Evolutionary conservation across 2,329 filamentous ascomycete species (phyloP).

Genomic region (Verticillium albo-atrum): DNA sequence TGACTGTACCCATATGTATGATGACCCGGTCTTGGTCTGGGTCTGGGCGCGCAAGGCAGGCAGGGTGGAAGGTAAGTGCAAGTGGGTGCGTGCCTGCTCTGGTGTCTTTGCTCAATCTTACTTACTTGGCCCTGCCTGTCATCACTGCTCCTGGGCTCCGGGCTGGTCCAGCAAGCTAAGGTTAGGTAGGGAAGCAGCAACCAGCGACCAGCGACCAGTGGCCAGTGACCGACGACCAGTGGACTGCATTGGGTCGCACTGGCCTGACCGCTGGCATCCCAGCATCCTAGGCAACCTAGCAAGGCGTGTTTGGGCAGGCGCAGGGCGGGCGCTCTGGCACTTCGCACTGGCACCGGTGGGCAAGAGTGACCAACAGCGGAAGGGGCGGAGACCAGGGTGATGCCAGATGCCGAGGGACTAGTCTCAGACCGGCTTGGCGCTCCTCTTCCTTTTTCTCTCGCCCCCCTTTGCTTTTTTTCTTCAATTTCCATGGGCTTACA

Average conservation of each 20-base stretch:
- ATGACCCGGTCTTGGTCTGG: neutral
- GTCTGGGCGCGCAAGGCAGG: neutral
- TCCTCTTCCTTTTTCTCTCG: neutral
- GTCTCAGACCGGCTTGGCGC: neutral
- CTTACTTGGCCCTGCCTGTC: neutral
- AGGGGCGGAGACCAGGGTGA: slow-evolving; percentile 1
- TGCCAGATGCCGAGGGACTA: slow-evolving; percentile 2
- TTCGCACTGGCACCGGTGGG: neutral
- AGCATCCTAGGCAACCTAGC: neutral
- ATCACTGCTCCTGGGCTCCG: neutral
- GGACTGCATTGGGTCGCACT: neutral
- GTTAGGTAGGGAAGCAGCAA: neutral
- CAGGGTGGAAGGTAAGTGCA: neutral
- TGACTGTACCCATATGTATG: slow-evolving; percentile 1
- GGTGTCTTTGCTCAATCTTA: neutral
- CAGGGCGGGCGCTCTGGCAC: neutral
- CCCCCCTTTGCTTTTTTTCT: neutral
- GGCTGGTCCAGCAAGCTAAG: neutral
- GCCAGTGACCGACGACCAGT: neutral
- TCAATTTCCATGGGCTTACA: neutral
- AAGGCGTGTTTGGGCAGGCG: neutral
- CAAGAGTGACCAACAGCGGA: neutral
- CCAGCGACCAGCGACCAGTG: neutral
- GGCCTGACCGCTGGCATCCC: neutral
- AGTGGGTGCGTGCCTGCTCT: neutral